Evolutionary conservation across 768 basidiomycete species (phyloP).

Genomic region (Tubosaeta sp.): DNA sequence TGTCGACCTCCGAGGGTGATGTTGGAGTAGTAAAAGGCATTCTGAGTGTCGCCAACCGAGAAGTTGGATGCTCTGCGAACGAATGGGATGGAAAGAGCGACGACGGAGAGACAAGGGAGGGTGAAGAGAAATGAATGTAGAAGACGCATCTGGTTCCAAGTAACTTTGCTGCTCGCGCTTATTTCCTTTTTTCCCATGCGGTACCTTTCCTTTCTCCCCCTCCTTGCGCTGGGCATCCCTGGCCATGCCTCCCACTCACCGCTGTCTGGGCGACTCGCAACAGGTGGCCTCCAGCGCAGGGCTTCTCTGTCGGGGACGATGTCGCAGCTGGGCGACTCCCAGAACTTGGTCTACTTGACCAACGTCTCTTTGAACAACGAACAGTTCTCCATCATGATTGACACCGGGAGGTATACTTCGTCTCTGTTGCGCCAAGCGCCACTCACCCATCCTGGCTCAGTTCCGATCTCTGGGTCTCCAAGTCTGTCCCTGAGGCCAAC

Average conservation of each 20-base stretch:
- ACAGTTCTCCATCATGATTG: slow-evolving; percentile 35
- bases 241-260: slow-evolving; percentile 10
- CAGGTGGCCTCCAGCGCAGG: slow-evolving; percentile 20
- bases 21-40: slow-evolving; percentile 70
- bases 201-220: slow-evolving; percentile 2
- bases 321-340: slow-evolving; percentile 24
- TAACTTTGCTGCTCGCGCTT: neutral
- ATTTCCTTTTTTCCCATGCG: slow-evolving; percentile 10
- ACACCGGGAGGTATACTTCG: slow-evolving; percentile 42
- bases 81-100: slow-evolving; percentile 34
- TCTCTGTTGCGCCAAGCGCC: neutral
- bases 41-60: slow-evolving; percentile 58
- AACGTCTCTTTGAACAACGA: slow-evolving; percentile 39
- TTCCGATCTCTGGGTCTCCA: slow-evolving; percentile 62
- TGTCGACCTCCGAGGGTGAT: slow-evolving; percentile 59
- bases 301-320: slow-evolving; percentile 25
- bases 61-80: slow-evolving; percentile 24
- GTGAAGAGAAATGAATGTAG: slow-evolving; percentile 23
- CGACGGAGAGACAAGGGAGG: slow-evolving; percentile 9
- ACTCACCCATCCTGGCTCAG: slow-evolving; percentile 34
- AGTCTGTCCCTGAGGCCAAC: slow-evolving; percentile 36
- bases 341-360: slow-evolving; percentile 34
- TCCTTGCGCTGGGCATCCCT: slow-evolving; percentile 7
- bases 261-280: slow-evolving; percentile 13
- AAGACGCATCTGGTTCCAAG: slow-evolving; percentile 17